Conservation (phyloP, 2,329 filamentous ascomycete species). For the Hypoxylon sp. region DNA sequence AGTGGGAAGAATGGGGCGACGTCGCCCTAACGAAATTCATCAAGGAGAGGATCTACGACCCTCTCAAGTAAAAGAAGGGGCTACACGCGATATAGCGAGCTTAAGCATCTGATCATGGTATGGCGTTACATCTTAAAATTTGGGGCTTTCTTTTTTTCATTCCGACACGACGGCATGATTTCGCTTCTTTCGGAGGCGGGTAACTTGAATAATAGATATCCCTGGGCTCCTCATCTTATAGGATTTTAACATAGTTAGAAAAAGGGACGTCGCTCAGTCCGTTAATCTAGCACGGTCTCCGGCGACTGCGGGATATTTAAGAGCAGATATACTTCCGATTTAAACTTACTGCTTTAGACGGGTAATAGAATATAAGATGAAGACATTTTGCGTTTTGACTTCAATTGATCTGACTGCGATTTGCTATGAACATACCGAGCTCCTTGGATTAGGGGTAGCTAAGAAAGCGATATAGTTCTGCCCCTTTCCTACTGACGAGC, state of each 20-base stretch:
- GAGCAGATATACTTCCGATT: constrained; percentile 14
- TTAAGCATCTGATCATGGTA: constrained; percentile 36
- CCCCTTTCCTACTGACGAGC: too few relatives aligned
- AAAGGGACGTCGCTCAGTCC: constrained; percentile 2
- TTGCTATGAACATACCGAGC: too few relatives aligned
- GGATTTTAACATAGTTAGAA: constrained; percentile 6
- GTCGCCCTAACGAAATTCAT: constrained; percentile 67
- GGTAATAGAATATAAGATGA: constrained; percentile 37
- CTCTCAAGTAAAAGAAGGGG: constrained; percentile 47
- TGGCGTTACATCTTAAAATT: constrained; percentile 39
- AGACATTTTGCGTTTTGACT: constrained; percentile 27
- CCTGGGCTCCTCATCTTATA: constrained; percentile 19
- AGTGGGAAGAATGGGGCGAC: constrained; percentile 77
- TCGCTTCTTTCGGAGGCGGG: constrained; percentile 33
- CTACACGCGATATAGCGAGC: constrained; percentile 17
- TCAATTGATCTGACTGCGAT: background rate
- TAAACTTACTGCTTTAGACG: constrained; percentile 32
- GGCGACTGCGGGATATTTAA: constrained; percentile 10
- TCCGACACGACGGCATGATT: constrained; percentile 34
- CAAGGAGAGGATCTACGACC: constrained; percentile 68
- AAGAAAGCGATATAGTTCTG: too few relatives aligned
- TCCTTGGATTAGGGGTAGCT: too few relatives aligned
- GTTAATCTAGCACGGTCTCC: constrained; percentile 16
- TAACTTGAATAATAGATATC: constrained; percentile 32
- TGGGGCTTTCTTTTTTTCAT: constrained; percentile 19